Conservation (phyloP, 2,329 filamentous ascomycete species). For the Dendryphion nanum region DNA sequence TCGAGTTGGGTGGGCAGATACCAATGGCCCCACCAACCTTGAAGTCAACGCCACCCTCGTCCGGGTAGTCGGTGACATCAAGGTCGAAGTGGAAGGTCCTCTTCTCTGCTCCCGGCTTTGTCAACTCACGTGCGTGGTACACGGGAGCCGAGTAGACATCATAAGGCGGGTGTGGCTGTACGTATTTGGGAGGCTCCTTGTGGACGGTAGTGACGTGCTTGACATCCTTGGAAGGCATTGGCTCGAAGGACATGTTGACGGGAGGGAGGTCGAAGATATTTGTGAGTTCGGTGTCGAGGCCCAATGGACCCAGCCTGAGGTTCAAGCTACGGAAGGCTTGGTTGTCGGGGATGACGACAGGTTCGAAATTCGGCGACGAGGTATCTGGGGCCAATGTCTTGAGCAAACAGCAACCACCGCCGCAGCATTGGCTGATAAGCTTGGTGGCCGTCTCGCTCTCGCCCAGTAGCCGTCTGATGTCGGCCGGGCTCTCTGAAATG, state of each 20-base stretch:
- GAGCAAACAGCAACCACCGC: constrained; percentile 63
- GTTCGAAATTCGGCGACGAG: constrained; percentile 42
- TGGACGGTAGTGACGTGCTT: constrained; percentile 45
- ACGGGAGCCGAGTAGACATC: constrained; percentile 88
- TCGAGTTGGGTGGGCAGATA: constrained; percentile 83
- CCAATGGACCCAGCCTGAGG: constrained; percentile 73
- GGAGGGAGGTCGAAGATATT: constrained; percentile 70
- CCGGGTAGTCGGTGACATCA: constrained; percentile 91
- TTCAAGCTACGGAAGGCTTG: constrained; percentile 77
- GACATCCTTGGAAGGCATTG: constrained; percentile 48
- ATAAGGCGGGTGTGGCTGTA: constrained; percentile 92
- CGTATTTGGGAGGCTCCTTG: constrained; percentile 77
- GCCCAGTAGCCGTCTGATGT: constrained; percentile 59
- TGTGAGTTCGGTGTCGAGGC: constrained; percentile 66
- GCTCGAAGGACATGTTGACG: constrained; percentile 69
- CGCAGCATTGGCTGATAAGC: constrained; percentile 63
- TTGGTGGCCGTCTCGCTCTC: constrained; percentile 56
- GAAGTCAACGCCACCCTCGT: constrained; percentile 83
- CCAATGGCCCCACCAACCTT: constrained; percentile 96
- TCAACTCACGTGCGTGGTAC: constrained; percentile 81
- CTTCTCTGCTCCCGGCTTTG: constrained; percentile 86
- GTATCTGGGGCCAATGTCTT: constrained; percentile 53
- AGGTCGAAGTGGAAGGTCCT: constrained; percentile 96
- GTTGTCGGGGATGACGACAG: constrained; percentile 69
- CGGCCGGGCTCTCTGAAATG: constrained; percentile 58